Evolutionary conservation across 352 stramenopile genomes (phyloP), one percentile per base, ranked within the genome.

Genomic region (Plasmopara halstedii): DNA sequence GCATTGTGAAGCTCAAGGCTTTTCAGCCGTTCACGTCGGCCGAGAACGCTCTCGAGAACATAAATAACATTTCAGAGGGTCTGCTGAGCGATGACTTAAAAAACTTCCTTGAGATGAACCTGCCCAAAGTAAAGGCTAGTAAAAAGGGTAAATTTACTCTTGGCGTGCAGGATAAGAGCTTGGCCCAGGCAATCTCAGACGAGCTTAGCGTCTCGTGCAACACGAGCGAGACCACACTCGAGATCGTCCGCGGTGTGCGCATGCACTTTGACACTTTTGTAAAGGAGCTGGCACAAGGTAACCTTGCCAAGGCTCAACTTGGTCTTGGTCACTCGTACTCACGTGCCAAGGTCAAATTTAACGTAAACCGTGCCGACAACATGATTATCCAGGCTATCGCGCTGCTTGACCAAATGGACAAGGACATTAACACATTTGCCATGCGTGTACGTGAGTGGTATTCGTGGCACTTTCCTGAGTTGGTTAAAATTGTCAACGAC

Each of bases 351-450:
- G 83, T 95, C 41, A 99, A 99, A 85, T 99, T 99, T 73, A 99
- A 99, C 74, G 96, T 98, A 42, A 98, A 97, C 68, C 83, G 96
- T 34, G 94, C 93, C 15, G 97, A 99, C 70, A 99, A 99, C 73
- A 99, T 99, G 97, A 99, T 99, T 67, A 99, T 99, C 70, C 97
- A 99, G 74, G 93, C 86, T 26, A 99, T 99, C 67, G 95, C 88
- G 52, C 78, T 99, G 18, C 76, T 99, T 11, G 97, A 99, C 80
- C 96, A 99, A 58, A 85, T 99, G 80, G 97, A 99, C 80, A 99
- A 99, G 83, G 97, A 99, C 75, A 88, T 99, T 42, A 99, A 99
- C 75, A 99, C 97, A 41, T 99, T 99, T 68, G 93, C 96, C 42
- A 99, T 99, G 97, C 87, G 97, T 49, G 90, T 99, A 46, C 85